These are phyloP conservation scores for Plantago major DNA, from an alignment of 257 asterid genomes.

Conservation along the genomic window DNA sequence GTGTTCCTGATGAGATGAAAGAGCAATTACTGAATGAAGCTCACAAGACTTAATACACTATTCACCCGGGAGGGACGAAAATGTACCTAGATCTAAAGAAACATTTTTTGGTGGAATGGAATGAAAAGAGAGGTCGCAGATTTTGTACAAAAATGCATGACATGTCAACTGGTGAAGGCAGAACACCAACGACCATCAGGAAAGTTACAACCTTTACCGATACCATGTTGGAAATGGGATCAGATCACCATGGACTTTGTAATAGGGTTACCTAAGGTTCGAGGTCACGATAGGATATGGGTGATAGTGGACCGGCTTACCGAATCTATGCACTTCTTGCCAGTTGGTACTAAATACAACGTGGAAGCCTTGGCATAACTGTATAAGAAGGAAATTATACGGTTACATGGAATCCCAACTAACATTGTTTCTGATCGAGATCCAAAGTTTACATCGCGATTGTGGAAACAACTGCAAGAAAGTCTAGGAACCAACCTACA, in stretches of 20 bases:
- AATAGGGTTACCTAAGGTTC: background rate
- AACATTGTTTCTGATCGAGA: too few species aligned
- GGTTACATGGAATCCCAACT: background rate
- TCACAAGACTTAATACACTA: too few species aligned
- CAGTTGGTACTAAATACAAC: background rate
- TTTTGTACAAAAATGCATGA: background rate
- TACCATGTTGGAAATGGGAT: background rate
- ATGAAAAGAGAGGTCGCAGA: background rate
- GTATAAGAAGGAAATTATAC: background rate
- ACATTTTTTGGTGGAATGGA: background rate
- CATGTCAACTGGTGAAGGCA: background rate
- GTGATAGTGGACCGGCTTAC: background rate
- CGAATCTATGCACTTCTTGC: background rate
- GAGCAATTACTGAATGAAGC: too few species aligned
- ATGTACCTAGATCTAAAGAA: too few species aligned
- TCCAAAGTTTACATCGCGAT: too few species aligned
- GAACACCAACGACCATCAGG: background rate
- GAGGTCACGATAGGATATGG: too few species aligned
- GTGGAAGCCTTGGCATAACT: background rate
- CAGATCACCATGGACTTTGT: background rate
- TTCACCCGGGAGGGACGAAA: too few species aligned
- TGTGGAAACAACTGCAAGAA: too few species aligned
- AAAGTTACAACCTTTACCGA: background rate
- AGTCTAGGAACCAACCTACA: too few species aligned
- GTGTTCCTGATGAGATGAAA: too few species aligned